These are phyloP conservation scores for Bruguiera hainesii DNA, from an alignment of 441 rosid genomes.

Conservation along the genomic window DNA sequence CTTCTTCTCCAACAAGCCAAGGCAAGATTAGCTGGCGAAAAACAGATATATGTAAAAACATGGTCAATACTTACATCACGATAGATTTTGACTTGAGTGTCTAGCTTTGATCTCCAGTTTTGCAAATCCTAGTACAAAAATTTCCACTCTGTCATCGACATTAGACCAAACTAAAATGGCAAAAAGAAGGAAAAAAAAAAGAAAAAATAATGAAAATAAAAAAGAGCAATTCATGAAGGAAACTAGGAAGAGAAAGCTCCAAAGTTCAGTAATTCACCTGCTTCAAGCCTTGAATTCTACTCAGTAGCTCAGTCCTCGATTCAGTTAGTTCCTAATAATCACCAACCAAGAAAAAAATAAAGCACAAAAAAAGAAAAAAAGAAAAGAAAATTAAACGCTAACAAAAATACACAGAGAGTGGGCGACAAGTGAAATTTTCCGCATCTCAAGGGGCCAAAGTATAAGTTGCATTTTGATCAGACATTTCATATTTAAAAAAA, in stretches of 20 bases:
- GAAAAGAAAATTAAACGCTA: not conserved
- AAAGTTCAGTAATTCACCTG: constrained; percentile 42
- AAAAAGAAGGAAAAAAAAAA: too few species aligned
- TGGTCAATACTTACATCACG: constrained; percentile 50
- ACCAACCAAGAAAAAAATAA: not conserved
- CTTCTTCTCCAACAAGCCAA: too few species aligned
- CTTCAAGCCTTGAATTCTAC: constrained; percentile 78
- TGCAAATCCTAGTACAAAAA: constrained; percentile 66
- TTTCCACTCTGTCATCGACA: not conserved
- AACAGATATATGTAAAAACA: not conserved
- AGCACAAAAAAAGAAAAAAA: not conserved
- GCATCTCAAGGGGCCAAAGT: not conserved
- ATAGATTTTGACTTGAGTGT: constrained; percentile 83
- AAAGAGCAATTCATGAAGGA: not conserved
- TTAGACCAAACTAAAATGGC: not conserved
- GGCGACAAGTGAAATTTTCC: not conserved
- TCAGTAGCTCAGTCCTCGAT: constrained; percentile 75
- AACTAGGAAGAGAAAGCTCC: not conserved
- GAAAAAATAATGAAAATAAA: too few species aligned
- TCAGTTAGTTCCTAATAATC: constrained; percentile 65
- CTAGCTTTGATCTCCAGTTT: constrained; percentile 87
- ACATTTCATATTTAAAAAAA: not conserved
- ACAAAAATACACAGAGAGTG: not conserved
- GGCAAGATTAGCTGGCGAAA: not conserved
- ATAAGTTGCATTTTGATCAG: not conserved